Evolutionary conservation across 345 rosid genomes (phyloP), one percentile per base, ranked within the genome.

Genomic region (Citrus unshiu): DNA sequence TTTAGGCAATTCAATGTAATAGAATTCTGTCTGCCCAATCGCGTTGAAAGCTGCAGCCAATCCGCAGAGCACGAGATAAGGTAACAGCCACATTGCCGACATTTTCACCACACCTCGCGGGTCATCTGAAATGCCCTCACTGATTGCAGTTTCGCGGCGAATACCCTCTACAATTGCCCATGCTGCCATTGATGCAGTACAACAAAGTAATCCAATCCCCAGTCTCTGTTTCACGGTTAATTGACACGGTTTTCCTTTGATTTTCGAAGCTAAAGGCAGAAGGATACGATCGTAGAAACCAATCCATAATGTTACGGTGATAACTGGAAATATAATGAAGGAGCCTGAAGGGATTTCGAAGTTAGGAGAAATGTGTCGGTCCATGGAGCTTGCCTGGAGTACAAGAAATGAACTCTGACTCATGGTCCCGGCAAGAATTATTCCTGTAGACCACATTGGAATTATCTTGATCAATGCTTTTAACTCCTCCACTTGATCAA

Each of bases 401-500:
- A 18, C 58, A 19, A 34, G 29, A 29, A 91, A 79, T 12, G 91
- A 72, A 34, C 39, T n/a, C 84, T 90, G 95, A 63, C 57, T 25
- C 25, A 78, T n/a, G 27, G 74, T 81, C 32, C 87, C 69, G 19
- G 83, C 62, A 8, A 79, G 8, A 25, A 78, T 81, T 18, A 88
- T 86, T 57, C 90, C 91, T 2, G 91, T 82, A 16, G 92, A 87
- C 88, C 92, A 90, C 3, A 91, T 67, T 2, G 90, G 92, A 16
- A 86, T 58, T 34, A 90, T 78, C 43, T 51, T 84, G 46, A 91
- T 78, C 5, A 90, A 78, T 51, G 88, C 82, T 83, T 91, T 90
- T 37, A 91, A 91, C 67, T 87, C 92, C 77, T 90, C 93, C 22
- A 89, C 93, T 84, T 89, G 92, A 75, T 89, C 86, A 3, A 84